Evolutionary conservation across 345 rosid genomes (phyloP), one percentile per base, ranked within the genome.

Genomic region (Theobroma cacao): DNA sequence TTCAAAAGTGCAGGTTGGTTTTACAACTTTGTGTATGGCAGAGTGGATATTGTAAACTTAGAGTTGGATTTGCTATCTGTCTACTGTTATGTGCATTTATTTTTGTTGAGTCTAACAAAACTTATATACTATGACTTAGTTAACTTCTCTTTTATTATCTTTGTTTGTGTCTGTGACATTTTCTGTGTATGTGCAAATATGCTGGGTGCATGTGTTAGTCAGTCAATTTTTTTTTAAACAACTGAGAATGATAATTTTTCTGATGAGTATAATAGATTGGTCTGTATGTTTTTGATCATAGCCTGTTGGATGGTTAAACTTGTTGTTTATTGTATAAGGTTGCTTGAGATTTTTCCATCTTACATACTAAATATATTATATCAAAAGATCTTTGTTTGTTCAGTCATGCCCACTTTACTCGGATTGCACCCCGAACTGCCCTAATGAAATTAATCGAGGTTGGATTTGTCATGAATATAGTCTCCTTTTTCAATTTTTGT

Each of bases 1-100:
- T 95, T 69, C 88, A 70, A 45, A 90, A 83, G 72, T 92, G 98
- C 99, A 95, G 96, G 96, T 90, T 82, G 64, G 82, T 61, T 68
- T 36, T 3, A 48, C 18, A 61, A 61, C 48, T 48, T 41, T 34
- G 36, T 56, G n/a, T 50, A 17, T 66, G 45, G 36, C 28, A 10
- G 41, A 60, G 52, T 60, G 41, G 60, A 68, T 12, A 58, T 11
- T 26, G 41, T 43, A 55, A 36, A n/a, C 13, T n/a, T 61, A 30
- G 59, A 74, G 55, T 59, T 66, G 20, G 28, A 26, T 69, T 69
- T 69, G 24, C 38, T 26, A 45, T 41, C 31, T 28, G 4, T 67
- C 17, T 24, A 43, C 30, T 43, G 5, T 43, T 34, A 47, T 47
- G 58, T 15, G 73, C 43, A 30, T 69, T 45, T 18, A 30, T 48